A percentile compares a stretch with the other conserved stretches of the same genome.
These are phyloP conservation scores for Fusarium humuli DNA, from an alignment of 2,329 filamentous ascomycete genomes.

Conservation along the genomic window DNA sequence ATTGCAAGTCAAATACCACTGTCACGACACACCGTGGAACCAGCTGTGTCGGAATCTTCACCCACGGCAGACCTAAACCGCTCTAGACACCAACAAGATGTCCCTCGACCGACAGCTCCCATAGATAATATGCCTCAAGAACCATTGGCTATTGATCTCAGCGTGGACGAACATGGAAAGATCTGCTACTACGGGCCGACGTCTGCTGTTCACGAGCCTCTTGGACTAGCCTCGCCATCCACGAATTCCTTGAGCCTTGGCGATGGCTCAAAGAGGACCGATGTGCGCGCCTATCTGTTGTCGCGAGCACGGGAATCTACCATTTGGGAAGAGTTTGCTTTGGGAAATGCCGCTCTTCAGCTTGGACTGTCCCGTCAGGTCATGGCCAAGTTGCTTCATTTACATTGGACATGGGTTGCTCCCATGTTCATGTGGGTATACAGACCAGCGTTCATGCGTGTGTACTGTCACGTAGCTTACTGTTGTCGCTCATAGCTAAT, in stretches of 20 bases:
- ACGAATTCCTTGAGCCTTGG: constrained; percentile 1
- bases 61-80: background rate
- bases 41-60: fast-evolving
- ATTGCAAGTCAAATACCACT: background rate
- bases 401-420: constrained; percentile 12
- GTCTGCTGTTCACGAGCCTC: constrained; percentile 2
- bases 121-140: background rate
- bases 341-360: background rate
- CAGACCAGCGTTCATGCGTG: constrained; percentile 10
- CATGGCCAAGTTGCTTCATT: constrained; percentile 3
- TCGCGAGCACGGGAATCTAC: constrained; percentile 3
- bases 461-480: background rate
- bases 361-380: background rate
- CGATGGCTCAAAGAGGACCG: background rate
- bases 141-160: background rate
- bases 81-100: background rate
- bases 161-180: constrained; percentile 5
- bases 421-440: constrained; percentile 17
- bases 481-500: no score
- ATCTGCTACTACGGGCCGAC: constrained; percentile 14
- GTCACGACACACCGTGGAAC: background rate
- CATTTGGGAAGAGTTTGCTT: constrained; percentile 5
- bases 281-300: background rate
- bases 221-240: background rate
- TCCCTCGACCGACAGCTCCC: background rate